phyloP scores from a whole-genome alignment of 768 basidiomycete genomes.

The Amanita jacksonii region DNA sequence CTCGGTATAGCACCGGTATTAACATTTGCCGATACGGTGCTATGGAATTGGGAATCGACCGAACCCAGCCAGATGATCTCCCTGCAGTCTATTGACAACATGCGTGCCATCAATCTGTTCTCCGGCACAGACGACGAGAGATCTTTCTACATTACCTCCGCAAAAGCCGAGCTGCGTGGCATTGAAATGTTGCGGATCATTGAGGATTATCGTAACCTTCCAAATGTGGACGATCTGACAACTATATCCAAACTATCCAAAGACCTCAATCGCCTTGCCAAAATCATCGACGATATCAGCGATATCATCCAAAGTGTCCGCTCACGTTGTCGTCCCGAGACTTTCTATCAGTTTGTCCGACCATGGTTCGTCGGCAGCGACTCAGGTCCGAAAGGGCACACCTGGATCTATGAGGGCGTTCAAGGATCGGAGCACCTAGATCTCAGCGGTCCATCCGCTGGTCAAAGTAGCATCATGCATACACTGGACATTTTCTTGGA shows the following conservation, averaged over 20 bases:
- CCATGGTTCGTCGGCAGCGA: slow-evolving; percentile 91
- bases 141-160: slow-evolving; percentile 82
- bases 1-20: slow-evolving; percentile 89
- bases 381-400: slow-evolving; percentile 36
- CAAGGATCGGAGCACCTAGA: slow-evolving; percentile 47
- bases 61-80: slow-evolving; percentile 51
- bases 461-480: slow-evolving; percentile 89
- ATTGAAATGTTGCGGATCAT: slow-evolving; percentile 82
- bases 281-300: slow-evolving; percentile 65
- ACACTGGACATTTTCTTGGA: slow-evolving; percentile 80
- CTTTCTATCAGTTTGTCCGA: slow-evolving; percentile 84
- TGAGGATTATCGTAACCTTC: slow-evolving; percentile 75
- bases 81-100: slow-evolving; percentile 42
- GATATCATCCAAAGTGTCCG: slow-evolving; percentile 62
- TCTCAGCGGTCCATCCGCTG: slow-evolving; percentile 84
- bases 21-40: slow-evolving; percentile 92
- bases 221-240: slow-evolving; percentile 52
- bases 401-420: slow-evolving; percentile 78
- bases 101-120: slow-evolving; percentile 65
- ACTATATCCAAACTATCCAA: slow-evolving; percentile 58
- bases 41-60: slow-evolving; percentile 79
- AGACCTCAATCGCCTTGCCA: slow-evolving; percentile 60
- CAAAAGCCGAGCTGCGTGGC: slow-evolving; percentile 77
- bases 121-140: slow-evolving; percentile 80
- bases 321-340: slow-evolving; percentile 67